Evolutionary conservation across 345 rosid species (phyloP), one percentile per base, ranked within the genome.

Genomic region (Gossypioides kirkii): DNA sequence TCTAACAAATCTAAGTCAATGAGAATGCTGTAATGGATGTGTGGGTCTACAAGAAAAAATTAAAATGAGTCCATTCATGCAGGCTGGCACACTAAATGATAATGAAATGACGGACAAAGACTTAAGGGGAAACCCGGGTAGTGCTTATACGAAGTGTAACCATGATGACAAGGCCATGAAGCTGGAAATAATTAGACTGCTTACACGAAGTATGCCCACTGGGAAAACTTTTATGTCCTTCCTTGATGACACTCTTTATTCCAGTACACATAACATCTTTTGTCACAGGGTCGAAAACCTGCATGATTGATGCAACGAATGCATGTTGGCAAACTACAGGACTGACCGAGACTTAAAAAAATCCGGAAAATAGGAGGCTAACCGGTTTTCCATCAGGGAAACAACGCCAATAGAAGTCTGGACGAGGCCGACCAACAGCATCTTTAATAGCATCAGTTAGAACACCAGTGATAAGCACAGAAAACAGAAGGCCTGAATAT

Each of bases 331-430:
- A 11, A 32, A 77, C 70, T 71, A 47, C 13, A 76, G 23, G 69
- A 68, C 47, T 41, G 75, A 74, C 18, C 26, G 61, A 42, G 71
- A 70, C 45, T 43, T 26, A 2, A 61, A 2, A 32, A 10, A 52
- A 74, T 60, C 45, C 16, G 2, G 63, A 23, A 69, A 54, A 8
- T 13, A 23, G 52, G 64, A 71, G 32, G 77, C 87, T 46, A 73
- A 94, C 98, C 84, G 87, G 91, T 83, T 77, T 85, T 13, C 97
- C 98, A 83, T 94, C 82, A 74, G 98, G 95, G 74, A 94, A 94
- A 82, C 98, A 94, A 70, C 95, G 97, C 98, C 98, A 94, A 76
- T 90, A 92, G 82, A 94, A 94, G 81, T 94, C 92, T 50, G 98
- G 98, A 71, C 96, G 94, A 77, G 98, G 98, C 50, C 97, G 84